A percentile compares a stretch with the other conserved stretches of the same genome.
Evolutionary conservation across 345 rosid genomes (phyloP).

Genomic region (Corchorus olitorius): DNA sequence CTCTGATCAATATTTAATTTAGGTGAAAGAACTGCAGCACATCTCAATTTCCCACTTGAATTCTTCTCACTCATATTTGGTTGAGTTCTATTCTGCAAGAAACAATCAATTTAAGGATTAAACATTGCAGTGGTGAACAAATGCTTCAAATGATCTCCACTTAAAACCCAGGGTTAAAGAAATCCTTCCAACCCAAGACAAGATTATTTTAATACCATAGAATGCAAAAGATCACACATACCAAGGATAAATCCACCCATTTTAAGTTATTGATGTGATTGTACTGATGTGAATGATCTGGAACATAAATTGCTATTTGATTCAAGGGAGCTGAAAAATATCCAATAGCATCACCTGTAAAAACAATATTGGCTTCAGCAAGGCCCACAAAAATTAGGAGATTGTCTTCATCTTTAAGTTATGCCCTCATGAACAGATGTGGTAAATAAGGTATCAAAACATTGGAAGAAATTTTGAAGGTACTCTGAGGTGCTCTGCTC

Average conservation of each 20-base stretch:
- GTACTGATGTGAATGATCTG: conserved; percentile 41
- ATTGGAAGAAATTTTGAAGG: neutral
- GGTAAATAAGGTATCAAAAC: conserved; percentile 2
- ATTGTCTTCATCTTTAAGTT: neutral
- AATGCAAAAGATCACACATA: conserved; percentile 27
- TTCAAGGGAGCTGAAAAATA: conserved; percentile 69
- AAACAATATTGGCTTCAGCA: conserved; percentile 22
- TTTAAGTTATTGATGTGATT: conserved; percentile 53
- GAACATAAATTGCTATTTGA: conserved; percentile 54
- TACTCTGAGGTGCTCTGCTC: neutral
- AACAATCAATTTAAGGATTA: conserved; percentile 20
- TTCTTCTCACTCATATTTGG: conserved; percentile 35
- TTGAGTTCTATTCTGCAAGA: conserved; percentile 47
- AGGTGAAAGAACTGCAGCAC: conserved; percentile 64
- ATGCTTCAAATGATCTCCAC: neutral
- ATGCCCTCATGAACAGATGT: neutral
- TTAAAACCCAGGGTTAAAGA: neutral
- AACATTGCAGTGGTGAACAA: conserved; percentile 10
- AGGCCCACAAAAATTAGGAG: neutral
- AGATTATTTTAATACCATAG: neutral
- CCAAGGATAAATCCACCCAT: conserved; percentile 70
- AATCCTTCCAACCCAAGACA: neutral
- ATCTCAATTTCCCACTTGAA: conserved; percentile 65
- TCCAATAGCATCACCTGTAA: conserved; percentile 78
- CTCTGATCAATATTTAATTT: conserved; percentile 49